Base-by-base conservation (phyloP, 352 stramenopile species). In the Pythium pectinolyticum region DNA sequence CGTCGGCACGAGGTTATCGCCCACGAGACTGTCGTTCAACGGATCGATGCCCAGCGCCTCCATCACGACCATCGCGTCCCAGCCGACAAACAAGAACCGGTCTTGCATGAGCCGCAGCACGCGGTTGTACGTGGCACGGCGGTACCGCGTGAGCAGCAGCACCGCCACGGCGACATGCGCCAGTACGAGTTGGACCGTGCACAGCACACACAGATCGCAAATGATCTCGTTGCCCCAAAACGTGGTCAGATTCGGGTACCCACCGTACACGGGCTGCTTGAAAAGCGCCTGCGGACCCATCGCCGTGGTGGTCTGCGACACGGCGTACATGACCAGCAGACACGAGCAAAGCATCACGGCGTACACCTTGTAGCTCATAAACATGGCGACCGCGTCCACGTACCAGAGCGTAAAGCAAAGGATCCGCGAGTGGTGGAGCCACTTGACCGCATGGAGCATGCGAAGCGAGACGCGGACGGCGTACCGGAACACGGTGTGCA, bases 281-380 rank as follows among this genome's bases (percentile, higher is more conserved):
- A 56, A 49, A 5, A 61, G 49, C 2, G 53, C 47, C 3, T 67
- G 31, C 12, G 69, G 76, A n/a, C 67, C 55, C 77, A 86, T 83
- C 51, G 82, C 77, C 10, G 75, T 75, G 0, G 75, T 74, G 10
- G 48, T 61, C 15, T 72, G 67, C 11, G 64, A 60, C 32, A 69
- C 41, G 6, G 68, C 62, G 17, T 82, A 57, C 4, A 88, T 57
- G 11, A 82, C 39, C 31, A 69, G 75, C 3, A 86, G 37, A 3
- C 74, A n/a, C 24, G 76, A 61, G 30, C 66, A 84, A 0, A 85
- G 72, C 48, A 86, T 57, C 5, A 84, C 50, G 34, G 66, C 82
- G 66, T 86, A 88, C 20, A 84, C 31, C 49, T 82, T 82, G 58
- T 82, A 88, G 47, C 63, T 84, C 40, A 82, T 22, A 45, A 88